Base-by-base conservation (phyloP, 2,329 filamentous ascomycete species). In the Colletotrichum camelliae region DNA sequence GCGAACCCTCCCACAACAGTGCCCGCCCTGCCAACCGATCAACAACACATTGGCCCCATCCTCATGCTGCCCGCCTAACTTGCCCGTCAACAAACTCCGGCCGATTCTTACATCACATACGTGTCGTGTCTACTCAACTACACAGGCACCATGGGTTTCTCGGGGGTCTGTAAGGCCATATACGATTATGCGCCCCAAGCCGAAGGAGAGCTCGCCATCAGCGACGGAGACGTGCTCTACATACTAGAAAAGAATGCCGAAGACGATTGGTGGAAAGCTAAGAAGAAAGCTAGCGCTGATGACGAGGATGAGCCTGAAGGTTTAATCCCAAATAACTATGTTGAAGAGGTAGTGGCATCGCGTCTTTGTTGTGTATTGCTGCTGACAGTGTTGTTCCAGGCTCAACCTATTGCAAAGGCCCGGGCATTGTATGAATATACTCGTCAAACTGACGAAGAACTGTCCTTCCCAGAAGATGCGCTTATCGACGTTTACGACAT, bases 361-460 rank as follows among this genome's bases (percentile, higher is more conserved):
- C 15, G 8, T n/a, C 29, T 15, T 12, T 15, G 4, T 18, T 5
- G 9, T 43, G 18, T 24, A n/a, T 10, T 18, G 33, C 15, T 13
- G 55, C 33, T 24, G 13, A n/a, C 60, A 70, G 16, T 18, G 3
- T 9, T 10, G 15, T 27, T 48, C 70, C 78, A 93, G 90, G 91
- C 92, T 74, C 85, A 88, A 83, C 91, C 93, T 27, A 83, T 89
- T 77, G 79, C 67, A 16, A 90, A 93, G 79, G 97, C 96, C 66
- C 96, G 94, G 84, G 95, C 97, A n/a, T 91, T 98, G n/a, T 99
- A 96, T 88, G 97, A 99, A 84, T 99, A 99, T 84, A 95, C 95
- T 67, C 92, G 96, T 80, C 97, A 99, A 87, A 99, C 97, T 29
- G 97, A 99, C 82, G 97, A 99, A 85, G 97, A 99, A 86, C 89